phyloP scores from a whole-genome alignment of 805 yeast genomes.

The Teunomyces pallodes region DNA sequence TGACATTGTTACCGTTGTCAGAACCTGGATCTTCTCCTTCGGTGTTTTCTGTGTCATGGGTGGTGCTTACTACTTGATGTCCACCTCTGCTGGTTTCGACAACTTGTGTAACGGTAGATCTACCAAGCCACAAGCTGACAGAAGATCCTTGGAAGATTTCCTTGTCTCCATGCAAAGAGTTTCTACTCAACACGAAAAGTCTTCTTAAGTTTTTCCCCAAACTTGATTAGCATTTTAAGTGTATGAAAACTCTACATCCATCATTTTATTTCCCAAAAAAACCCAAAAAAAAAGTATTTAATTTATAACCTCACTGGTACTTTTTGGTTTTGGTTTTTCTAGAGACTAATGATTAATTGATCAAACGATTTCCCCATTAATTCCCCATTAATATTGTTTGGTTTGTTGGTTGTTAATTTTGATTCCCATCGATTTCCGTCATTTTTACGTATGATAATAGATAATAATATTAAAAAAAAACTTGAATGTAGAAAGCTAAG shows the following conservation, averaged over 20 bases:
- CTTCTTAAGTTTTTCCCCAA: conserved; percentile 41
- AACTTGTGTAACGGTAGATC: conserved; percentile 82
- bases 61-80: conserved; percentile 94
- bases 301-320: background rate
- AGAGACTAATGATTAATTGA: conserved; percentile 5
- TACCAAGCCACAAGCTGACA: conserved; percentile 51
- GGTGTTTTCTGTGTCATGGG: conserved; percentile 96
- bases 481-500: too few species aligned
- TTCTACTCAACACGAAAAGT: conserved; percentile 85
- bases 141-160: conserved; percentile 79
- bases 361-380: conserved; percentile 2
- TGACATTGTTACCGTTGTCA: conserved; percentile 90
- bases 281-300: background rate
- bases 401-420: conserved; percentile 2
- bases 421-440: conserved; percentile 2
- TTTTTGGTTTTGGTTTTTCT: conserved; percentile 2
- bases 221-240: background rate
- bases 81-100: conserved; percentile 76
- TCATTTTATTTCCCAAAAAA: conserved; percentile 2
- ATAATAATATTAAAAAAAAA: background rate
- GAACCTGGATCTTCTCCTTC: conserved; percentile 93
- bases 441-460: conserved; percentile 4
- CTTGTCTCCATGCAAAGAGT: conserved; percentile 85
- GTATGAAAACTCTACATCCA: background rate
- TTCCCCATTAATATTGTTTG: conserved; percentile 2